A percentile compares a stretch with the other conserved stretches of the same genome.
phyloP scores from a whole-genome alignment of 2,329 filamentous ascomycete genomes.

The Exophiala viscosa region DNA sequence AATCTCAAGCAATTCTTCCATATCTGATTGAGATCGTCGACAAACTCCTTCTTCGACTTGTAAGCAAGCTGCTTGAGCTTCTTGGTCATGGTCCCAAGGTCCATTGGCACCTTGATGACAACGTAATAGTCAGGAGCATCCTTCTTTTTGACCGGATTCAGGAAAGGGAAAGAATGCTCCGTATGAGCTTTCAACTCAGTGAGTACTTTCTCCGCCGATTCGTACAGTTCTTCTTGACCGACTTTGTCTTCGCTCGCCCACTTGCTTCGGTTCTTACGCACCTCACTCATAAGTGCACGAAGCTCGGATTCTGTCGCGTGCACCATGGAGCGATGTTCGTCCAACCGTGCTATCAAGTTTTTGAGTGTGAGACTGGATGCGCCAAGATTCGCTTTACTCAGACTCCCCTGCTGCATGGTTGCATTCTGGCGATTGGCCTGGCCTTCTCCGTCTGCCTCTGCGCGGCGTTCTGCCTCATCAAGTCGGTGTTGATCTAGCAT shows the following conservation, averaged over 20 bases:
- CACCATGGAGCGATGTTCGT: conserved; percentile 85
- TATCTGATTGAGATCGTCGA: conserved; percentile 87
- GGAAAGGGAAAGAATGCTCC: conserved; percentile 93
- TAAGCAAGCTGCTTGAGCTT: conserved; percentile 79
- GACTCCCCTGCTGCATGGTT: conserved; percentile 72
- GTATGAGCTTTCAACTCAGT: conserved; percentile 96
- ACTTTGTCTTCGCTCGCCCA: conserved; percentile 98
- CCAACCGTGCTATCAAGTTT: conserved; percentile 92
- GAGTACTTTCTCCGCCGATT: conserved; percentile 92
- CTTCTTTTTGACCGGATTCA: conserved; percentile 92
- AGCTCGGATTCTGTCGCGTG: conserved; percentile 89
- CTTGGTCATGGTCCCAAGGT: conserved; percentile 96
- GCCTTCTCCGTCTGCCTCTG: conserved; percentile 88
- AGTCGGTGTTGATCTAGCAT: conserved; percentile 98
- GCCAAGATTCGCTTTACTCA: conserved; percentile 91
- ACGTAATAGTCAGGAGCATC: conserved; percentile 95
- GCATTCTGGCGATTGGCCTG: conserved; percentile 46
- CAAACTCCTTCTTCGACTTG: conserved; percentile 91
- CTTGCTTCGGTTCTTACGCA: conserved; percentile 95
- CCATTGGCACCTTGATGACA: conserved; percentile 82
- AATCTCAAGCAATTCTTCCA: conserved; percentile 97
- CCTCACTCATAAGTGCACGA: conserved; percentile 90
- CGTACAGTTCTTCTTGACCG: conserved; percentile 95
- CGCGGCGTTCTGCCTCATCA: conserved; percentile 92
- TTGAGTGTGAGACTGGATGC: conserved; percentile 95